Conservation (phyloP, 495 filamentous ascomycete species). For the Neurospora sp. region DNA sequence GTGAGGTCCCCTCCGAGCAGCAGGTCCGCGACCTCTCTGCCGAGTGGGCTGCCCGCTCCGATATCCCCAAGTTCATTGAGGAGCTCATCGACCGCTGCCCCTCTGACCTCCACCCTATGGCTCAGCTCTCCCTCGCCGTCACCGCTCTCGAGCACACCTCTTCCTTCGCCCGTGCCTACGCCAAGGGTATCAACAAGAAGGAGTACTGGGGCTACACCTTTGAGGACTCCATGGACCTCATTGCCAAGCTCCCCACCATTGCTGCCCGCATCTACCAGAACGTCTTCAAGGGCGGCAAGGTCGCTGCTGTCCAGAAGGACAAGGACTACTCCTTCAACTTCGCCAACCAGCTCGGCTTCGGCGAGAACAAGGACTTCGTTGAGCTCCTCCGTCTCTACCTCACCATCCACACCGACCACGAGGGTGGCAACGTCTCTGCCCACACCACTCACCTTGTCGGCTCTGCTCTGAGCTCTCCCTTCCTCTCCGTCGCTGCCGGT, state of each 20-base stretch:
- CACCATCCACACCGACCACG: slow-evolving; percentile 98
- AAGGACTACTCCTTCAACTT: slow-evolving; percentile 99
- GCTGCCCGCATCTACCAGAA: slow-evolving; percentile 98
- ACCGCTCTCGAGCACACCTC: slow-evolving; percentile 98
- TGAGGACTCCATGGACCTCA: slow-evolving; percentile 99
- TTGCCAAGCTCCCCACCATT: slow-evolving; percentile 98
- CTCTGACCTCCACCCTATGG: slow-evolving; percentile 97
- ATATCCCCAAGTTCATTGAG: slow-evolving; percentile 92
- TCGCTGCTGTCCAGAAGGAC: slow-evolving; percentile 87
- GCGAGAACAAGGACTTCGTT: slow-evolving; percentile 90
- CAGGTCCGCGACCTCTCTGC: slow-evolving; percentile 96
- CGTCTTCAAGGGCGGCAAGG: slow-evolving; percentile 99
- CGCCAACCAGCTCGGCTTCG: slow-evolving; percentile 96
- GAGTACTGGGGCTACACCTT: slow-evolving; percentile 99
- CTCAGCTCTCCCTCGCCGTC: slow-evolving; percentile 96
- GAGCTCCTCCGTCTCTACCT: slow-evolving; percentile 97
- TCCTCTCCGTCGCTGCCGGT: slow-evolving; percentile 91
- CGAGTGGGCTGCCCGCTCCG: slow-evolving; percentile 96
- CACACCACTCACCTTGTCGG: slow-evolving; percentile 98
- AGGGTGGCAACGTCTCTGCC: slow-evolving; percentile 96
- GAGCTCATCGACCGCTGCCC: slow-evolving; percentile 99
- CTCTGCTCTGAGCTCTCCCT: slow-evolving; percentile 91
- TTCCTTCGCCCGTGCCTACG: slow-evolving; percentile 93
- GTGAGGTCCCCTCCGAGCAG: slow-evolving; percentile 92
- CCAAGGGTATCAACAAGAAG: slow-evolving; percentile 96